Base-by-base conservation (phyloP, 2,329 filamentous ascomycete genomes). In the Lomentospora prolificans region DNA sequence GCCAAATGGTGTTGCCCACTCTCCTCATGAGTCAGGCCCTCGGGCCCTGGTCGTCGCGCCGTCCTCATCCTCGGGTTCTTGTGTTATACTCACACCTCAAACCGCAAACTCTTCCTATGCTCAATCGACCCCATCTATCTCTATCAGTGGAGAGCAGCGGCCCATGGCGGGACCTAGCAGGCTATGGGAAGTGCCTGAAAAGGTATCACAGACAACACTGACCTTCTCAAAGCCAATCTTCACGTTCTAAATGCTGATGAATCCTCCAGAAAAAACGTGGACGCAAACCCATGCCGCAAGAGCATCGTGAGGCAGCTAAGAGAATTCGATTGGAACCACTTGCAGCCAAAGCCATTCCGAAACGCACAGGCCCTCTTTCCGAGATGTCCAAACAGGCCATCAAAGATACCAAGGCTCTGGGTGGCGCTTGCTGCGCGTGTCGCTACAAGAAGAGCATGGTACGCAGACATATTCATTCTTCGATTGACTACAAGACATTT, bases 361-460 rank as follows among this genome's bases (percentile, higher is more conserved):
- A 19, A 30, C 30, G 55, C 39, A 56, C 17, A 7, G 19, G 22
- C 17, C 55, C 55, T 27, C 48, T 56, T 9, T 24, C 46, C n/a
- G 19, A 17, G 19, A 30, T 19, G 12, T 39, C 33, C 3, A 48
- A 9, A 25, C 6, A 50, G 25, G 27, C 33, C n/a, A 17, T 50
- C 19, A 24, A 12, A 4, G n/a, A 28, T 8, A 19, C 50, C 9
- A 55, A 27, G 39, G 28, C 9, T 17, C n/a, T 33, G 1, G 53
- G 53, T 24, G 46, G 50, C 5, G 55, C 55, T 8, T 56, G 55
- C 17, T 25, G 17, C 4, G 19, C 46, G 8, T 56, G 55, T 24
- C 55, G 50, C 46, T 51, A 56, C 33, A 51, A 51, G 36, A 56
- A 56, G 33, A 25, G 10, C 55, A 51, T 31, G 31, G 55, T 56